Evolutionary conservation across 202 grass and related monocot genomes (phyloP).

Genomic region (Musa balbisiana): DNA sequence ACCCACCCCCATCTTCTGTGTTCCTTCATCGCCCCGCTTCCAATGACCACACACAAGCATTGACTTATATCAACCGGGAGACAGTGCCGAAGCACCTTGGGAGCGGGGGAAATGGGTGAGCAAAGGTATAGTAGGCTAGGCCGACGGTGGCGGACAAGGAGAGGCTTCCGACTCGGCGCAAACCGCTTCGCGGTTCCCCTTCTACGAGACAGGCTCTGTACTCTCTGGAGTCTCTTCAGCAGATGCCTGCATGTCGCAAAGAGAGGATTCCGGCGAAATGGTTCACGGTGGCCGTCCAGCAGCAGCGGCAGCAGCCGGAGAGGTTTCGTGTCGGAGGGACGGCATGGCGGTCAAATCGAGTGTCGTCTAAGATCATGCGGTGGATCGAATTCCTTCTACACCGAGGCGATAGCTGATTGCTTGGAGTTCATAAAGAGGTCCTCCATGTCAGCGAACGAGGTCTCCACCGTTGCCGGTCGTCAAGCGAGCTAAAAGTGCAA

Average conservation of each 20-base stretch:
- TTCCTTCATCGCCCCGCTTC: neutral
- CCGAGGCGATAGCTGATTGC: conserved; percentile 17
- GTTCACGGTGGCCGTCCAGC: neutral
- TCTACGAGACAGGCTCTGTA: neutral
- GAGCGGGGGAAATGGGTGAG: neutral
- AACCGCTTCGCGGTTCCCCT: neutral
- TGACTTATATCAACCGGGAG: neutral
- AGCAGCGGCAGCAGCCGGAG: neutral
- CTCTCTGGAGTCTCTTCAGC: neutral
- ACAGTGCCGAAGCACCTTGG: neutral
- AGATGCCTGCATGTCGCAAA: neutral
- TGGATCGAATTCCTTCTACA: conserved; percentile 9
- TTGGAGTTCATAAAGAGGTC: conserved; percentile 21
- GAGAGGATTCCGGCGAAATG: neutral
- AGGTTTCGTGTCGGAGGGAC: neutral
- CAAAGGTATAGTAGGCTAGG: neutral
- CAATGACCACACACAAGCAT: neutral
- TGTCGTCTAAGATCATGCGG: neutral
- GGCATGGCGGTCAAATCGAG: neutral
- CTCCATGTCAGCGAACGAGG: neutral
- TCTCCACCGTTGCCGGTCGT: neutral
- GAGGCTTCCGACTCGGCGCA: neutral
- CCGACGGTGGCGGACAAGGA: neutral
- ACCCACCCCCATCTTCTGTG: neutral
- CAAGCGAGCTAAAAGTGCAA: neutral